These are phyloP conservation scores for Colletotrichum filicis DNA, from an alignment of 2,329 filamentous ascomycete species.

Conservation along the genomic window DNA sequence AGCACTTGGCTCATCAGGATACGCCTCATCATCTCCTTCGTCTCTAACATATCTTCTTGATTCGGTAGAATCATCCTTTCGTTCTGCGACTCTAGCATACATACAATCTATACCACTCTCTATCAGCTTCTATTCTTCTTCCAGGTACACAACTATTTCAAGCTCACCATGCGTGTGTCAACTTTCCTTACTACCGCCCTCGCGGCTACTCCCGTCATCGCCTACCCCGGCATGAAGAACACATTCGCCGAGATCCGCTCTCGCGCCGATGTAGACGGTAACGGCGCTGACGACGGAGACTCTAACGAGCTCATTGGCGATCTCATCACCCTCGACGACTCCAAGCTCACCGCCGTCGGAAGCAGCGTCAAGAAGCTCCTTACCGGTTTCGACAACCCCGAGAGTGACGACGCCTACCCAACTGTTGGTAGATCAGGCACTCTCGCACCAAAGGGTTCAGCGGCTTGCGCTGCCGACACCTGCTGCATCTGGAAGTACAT, in stretches of 20 bases:
- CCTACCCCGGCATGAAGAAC: conserved; percentile 36
- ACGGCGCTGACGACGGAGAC: conserved; percentile 19
- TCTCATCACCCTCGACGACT: conserved; percentile 43
- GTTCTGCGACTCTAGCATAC: background rate
- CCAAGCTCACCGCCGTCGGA: conserved; percentile 47
- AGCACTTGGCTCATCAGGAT: background rate
- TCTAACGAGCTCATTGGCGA: conserved; percentile 48
- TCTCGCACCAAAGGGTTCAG: conserved; percentile 39
- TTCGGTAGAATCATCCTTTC: conserved; percentile 7
- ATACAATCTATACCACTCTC: background rate
- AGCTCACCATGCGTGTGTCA: conserved; percentile 30
- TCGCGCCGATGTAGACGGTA: conserved; percentile 28
- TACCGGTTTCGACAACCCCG: conserved; percentile 42
- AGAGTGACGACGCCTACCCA: conserved; percentile 37
- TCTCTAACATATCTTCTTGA: background rate
- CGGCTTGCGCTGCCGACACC: conserved; percentile 48
- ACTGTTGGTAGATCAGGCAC: conserved; percentile 1
- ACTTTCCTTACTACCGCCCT: conserved; percentile 28
- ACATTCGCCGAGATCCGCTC: conserved; percentile 36
- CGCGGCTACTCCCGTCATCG: conserved; percentile 28
- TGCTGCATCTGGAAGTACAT: conserved; percentile 59
- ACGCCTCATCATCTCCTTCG: conserved; percentile 6
- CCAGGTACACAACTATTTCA: conserved; percentile 37
- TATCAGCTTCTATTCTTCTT: background rate
- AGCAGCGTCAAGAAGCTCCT: conserved; percentile 51